Evolutionary conservation across 129 eudicot genomes (phyloP).

Genomic region (carrot (Daucus carota)): DNA sequence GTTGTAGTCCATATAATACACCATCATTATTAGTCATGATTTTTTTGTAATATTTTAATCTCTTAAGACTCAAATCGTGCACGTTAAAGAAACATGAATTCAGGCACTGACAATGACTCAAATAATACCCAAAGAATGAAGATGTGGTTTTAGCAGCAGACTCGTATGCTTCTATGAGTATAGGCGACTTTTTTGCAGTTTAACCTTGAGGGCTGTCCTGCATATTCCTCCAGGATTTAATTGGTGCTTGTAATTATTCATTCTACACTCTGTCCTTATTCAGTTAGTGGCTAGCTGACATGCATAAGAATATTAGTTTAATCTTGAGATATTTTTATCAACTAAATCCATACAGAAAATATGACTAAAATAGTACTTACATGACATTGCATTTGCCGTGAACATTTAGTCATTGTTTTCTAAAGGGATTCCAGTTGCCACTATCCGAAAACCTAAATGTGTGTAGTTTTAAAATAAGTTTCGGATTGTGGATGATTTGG

Average conservation of each 20-base stretch:
- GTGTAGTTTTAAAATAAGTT: neutral
- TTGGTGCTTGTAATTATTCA: neutral
- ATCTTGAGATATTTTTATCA: neutral
- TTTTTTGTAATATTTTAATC: neutral
- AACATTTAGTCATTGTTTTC: neutral
- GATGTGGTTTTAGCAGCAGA: neutral
- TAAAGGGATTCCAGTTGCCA: neutral
- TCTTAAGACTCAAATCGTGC: neutral
- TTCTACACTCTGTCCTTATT: neutral
- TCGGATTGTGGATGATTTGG: neutral
- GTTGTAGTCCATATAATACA: neutral
- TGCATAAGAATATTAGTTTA: neutral
- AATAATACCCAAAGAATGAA: neutral
- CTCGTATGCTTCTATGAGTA: neutral
- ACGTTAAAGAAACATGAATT: neutral
- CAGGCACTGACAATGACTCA: neutral
- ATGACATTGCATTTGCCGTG: neutral
- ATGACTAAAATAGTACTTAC: neutral
- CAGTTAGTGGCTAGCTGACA: neutral
- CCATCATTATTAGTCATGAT: no score
- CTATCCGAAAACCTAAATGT: neutral
- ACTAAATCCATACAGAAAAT: neutral
- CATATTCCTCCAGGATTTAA: neutral
- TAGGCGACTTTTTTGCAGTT: neutral
- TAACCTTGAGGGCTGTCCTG: neutral